Percentiles rank a stretch among this genome's conserved stretches.
Conservation (phyloP, 208 protist genomes). For the Crithidia bombi region DNA sequence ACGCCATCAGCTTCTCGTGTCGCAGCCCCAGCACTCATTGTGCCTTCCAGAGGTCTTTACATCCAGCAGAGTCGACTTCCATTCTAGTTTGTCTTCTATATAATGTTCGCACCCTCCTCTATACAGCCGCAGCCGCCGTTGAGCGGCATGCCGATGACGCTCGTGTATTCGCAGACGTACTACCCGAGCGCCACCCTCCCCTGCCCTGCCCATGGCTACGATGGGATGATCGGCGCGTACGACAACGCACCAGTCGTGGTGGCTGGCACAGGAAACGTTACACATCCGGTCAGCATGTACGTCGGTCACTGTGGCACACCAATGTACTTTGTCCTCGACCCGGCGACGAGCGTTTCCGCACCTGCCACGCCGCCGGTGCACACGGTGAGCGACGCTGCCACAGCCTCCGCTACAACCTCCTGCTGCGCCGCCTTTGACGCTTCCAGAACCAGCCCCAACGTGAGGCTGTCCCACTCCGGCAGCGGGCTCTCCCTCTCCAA, state of each 20-base stretch:
- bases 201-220: slow-evolving; percentile 21
- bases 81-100: background rate
- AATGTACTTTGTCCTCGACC: slow-evolving; percentile 33
- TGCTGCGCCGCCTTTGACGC: slow-evolving; percentile 13
- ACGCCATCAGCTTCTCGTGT: slow-evolving; percentile 7
- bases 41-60: background rate
- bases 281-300: slow-evolving; percentile 18
- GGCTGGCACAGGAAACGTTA: slow-evolving; percentile 2
- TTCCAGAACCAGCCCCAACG: background rate
- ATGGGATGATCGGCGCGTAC: slow-evolving; percentile 20
- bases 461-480: slow-evolving; percentile 29
- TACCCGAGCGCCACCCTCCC: slow-evolving; percentile 1
- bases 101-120: slow-evolving; percentile 20
- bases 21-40: background rate
- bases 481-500: slow-evolving; percentile 34
- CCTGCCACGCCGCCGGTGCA: background rate
- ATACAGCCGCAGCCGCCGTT: slow-evolving; percentile 19
- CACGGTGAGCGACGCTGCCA: background rate
- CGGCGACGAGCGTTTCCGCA: slow-evolving; percentile 2
- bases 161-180: slow-evolving; percentile 32
- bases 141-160: slow-evolving; percentile 25
- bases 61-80: background rate
- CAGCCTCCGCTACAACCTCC: background rate
- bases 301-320: slow-evolving; percentile 15
- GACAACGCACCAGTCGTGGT: slow-evolving; percentile 18